These are phyloP conservation scores for Forsythia suspensa DNA, from an alignment of 257 asterid genomes.

Conservation along the genomic window DNA sequence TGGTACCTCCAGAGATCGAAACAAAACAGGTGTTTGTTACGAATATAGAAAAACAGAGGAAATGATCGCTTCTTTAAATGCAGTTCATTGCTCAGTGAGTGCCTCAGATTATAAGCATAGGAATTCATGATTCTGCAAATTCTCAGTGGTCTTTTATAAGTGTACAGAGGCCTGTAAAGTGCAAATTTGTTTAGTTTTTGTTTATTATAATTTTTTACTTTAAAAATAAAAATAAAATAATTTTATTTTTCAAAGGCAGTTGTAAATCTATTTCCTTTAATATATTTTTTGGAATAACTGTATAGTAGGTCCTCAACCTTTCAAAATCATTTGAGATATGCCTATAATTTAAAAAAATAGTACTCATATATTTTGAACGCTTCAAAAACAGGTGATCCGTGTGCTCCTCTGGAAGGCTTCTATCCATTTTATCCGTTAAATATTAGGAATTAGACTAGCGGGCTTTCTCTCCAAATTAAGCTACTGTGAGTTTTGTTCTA, in stretches of 20 bases:
- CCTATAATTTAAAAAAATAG: no score
- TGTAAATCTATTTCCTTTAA: neutral
- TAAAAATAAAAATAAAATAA: neutral
- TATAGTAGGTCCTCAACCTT: no score
- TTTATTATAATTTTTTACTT: neutral
- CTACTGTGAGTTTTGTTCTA: no score
- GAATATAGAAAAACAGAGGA: neutral
- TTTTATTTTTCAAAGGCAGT: neutral
- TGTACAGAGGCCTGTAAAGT: neutral
- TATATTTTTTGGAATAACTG: no score
- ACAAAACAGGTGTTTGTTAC: neutral
- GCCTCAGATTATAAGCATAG: constrained; percentile 5
- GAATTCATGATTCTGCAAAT: neutral
- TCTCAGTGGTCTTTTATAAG: neutral
- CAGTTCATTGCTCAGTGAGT: neutral
- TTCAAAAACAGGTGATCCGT: no score
- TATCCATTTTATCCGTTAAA: no score
- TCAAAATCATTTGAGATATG: no score
- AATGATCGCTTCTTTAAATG: neutral
- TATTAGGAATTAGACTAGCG: no score
- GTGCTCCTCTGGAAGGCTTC: no score
- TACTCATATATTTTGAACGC: no score
- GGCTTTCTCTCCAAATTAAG: no score
- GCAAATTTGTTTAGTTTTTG: no score
- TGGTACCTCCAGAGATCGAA: constrained; percentile 36